These are phyloP conservation scores for Nicotiana rustica DNA, from an alignment of 305 asterid species.

Conservation along the genomic window DNA sequence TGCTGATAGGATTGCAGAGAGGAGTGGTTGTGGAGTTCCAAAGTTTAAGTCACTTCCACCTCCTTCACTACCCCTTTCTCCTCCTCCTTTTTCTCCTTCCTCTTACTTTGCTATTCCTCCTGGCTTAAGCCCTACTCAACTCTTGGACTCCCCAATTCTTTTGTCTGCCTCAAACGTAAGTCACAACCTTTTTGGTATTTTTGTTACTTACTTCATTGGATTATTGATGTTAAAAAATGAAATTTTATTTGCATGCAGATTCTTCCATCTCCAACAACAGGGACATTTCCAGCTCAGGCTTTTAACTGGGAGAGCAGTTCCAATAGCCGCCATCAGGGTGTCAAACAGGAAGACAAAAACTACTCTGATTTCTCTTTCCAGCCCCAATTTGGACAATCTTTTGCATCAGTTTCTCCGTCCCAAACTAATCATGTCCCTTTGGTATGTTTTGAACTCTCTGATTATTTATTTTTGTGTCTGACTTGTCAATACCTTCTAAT, in stretches of 20 bases:
- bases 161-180: slow-evolving; percentile 62
- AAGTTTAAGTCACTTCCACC: slow-evolving; percentile 82
- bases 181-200: neutral
- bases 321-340: slow-evolving; percentile 35
- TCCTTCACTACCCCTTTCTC: slow-evolving; percentile 72
- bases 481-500: neutral
- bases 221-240: neutral
- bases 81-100: slow-evolving; percentile 71
- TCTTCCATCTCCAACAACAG: slow-evolving; percentile 89
- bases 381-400: slow-evolving; percentile 39
- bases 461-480: neutral
- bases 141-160: slow-evolving; percentile 81
- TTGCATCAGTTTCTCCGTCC: slow-evolving; percentile 7
- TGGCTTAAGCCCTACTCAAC: slow-evolving; percentile 76
- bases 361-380: slow-evolving; percentile 68
- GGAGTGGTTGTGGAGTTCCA: slow-evolving; percentile 69
- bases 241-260: slow-evolving; percentile 50
- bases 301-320: slow-evolving; percentile 59
- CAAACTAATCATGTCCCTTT: slow-evolving; percentile 35
- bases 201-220: neutral
- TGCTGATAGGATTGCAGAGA: slow-evolving; percentile 65
- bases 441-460: slow-evolving; percentile 30
- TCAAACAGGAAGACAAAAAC: slow-evolving; percentile 50
- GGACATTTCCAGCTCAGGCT: slow-evolving; percentile 57
- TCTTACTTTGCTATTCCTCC: slow-evolving; percentile 80